Evolutionary conservation across 768 basidiomycete genomes (phyloP).

Genomic region (Phlegmacium glaucopus): DNA sequence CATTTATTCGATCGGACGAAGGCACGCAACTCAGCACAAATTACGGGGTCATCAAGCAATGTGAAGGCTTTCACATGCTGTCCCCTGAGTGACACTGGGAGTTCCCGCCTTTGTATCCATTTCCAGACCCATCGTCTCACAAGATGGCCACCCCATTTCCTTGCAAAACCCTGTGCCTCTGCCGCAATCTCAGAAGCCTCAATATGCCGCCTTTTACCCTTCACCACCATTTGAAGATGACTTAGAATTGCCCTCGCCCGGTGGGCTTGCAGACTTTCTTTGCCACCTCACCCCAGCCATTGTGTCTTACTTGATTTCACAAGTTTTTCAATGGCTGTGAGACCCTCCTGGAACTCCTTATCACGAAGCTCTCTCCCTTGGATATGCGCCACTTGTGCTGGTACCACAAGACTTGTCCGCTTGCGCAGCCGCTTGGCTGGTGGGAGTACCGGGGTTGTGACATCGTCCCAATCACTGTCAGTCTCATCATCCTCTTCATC

Average conservation of each 20-base stretch:
- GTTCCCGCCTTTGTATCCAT: conserved; percentile 18
- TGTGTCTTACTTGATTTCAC: no score
- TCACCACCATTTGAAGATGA: conserved; percentile 25
- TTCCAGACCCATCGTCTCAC: conserved; percentile 21
- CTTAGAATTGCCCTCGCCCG: conserved; percentile 22
- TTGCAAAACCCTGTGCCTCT: conserved; percentile 26
- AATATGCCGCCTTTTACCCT: conserved; percentile 16
- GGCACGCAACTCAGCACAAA: conserved; percentile 23
- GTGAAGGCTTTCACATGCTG: conserved; percentile 24
- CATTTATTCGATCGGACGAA: conserved; percentile 32
- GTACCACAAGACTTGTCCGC: no score
- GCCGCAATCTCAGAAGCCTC: conserved; percentile 26
- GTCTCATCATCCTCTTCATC: no score
- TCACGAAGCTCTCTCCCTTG: no score
- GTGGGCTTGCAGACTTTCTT: conserved; percentile 4
- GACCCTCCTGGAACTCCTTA: no score
- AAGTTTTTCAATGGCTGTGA: no score
- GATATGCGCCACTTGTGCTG: no score
- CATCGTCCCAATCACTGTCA: no score
- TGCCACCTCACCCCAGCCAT: no score
- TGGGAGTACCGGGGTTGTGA: no score
- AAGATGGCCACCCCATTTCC: conserved; percentile 23
- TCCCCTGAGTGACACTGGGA: conserved; percentile 27
- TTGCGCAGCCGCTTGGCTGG: no score
- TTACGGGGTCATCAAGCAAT: conserved; percentile 24